A percentile compares a stretch with the other conserved stretches of the same genome.
phyloP scores from a whole-genome alignment of 2,329 filamentous ascomycete genomes.

The Drechslerella dactyloides region DNA sequence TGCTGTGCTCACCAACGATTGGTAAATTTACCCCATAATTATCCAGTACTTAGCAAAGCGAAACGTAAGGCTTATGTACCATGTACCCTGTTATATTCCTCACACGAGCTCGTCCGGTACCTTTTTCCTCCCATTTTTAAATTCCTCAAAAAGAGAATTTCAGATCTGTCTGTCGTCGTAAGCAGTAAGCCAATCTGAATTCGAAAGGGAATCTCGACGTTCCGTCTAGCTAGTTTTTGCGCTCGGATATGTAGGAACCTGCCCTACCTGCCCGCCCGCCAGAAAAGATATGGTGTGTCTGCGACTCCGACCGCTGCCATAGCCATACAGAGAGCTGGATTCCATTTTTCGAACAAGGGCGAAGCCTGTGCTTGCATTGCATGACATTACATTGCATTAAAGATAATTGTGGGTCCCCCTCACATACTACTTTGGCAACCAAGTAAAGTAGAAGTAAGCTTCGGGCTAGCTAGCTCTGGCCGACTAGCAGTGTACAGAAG shows the following conservation, averaged over 20 bases:
- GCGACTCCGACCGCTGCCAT: conserved; percentile 4
- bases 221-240: no score
- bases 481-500: no score
- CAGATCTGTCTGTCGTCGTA: no score
- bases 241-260: conserved; percentile 7
- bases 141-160: neutral
- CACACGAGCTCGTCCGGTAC: neutral
- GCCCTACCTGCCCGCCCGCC: neutral
- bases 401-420: neutral
- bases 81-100: neutral
- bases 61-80: neutral
- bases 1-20: conserved; percentile 8
- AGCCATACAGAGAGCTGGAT: neutral
- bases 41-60: conserved; percentile 11
- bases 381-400: conserved; percentile 7
- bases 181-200: neutral
- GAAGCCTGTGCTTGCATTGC: neutral
- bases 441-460: conserved; percentile 9
- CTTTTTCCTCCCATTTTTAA: no score
- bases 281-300: conserved; percentile 2
- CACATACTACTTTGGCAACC: conserved; percentile 4
- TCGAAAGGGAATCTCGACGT: neutral
- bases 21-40: conserved; percentile 28
- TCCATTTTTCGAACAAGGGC: neutral
- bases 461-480: conserved; percentile 1